Evolutionary conservation across 2,329 filamentous ascomycete species (phyloP).

Genomic region (Trichoderma brevicompactum): DNA sequence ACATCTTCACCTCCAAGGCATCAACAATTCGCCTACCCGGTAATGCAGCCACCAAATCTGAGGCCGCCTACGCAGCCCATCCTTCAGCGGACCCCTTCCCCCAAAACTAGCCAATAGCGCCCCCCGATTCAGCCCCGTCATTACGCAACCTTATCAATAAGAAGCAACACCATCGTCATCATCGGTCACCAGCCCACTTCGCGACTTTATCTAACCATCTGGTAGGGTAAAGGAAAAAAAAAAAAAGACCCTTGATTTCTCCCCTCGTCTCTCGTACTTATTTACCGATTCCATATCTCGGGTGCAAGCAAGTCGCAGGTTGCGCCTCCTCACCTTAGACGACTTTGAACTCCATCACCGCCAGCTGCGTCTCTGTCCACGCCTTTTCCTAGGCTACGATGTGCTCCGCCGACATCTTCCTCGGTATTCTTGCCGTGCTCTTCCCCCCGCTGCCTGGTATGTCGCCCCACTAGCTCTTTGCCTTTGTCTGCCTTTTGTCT

Average conservation of each 20-base stretch:
- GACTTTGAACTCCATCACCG: background rate
- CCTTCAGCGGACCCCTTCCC: background rate
- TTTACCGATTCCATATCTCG: background rate
- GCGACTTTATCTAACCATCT: constrained; percentile 12
- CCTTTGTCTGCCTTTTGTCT: background rate
- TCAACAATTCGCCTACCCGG: background rate
- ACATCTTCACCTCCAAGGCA: background rate
- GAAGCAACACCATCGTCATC: constrained; percentile 23
- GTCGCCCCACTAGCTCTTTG: background rate
- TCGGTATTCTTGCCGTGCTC: constrained; percentile 46
- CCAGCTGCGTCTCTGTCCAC: background rate
- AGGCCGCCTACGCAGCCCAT: background rate
- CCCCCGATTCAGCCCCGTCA: constrained; percentile 2
- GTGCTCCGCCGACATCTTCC: constrained; percentile 65
- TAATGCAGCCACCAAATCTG: background rate
- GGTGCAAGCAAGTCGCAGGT: too few species aligned
- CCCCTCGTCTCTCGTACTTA: background rate
- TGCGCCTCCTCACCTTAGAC: too few species aligned
- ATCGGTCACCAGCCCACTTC: constrained; percentile 25
- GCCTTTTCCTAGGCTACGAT: constrained; percentile 43
- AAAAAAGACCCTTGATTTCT: background rate
- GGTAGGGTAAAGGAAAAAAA: constrained; percentile 8
- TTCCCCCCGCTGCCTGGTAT: constrained; percentile 56
- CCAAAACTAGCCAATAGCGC: constrained; percentile 3
- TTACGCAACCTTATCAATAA: constrained; percentile 29